These are phyloP conservation scores for Fraxinus dipetala DNA, from an alignment of 305 asterid species.

Conservation along the genomic window DNA sequence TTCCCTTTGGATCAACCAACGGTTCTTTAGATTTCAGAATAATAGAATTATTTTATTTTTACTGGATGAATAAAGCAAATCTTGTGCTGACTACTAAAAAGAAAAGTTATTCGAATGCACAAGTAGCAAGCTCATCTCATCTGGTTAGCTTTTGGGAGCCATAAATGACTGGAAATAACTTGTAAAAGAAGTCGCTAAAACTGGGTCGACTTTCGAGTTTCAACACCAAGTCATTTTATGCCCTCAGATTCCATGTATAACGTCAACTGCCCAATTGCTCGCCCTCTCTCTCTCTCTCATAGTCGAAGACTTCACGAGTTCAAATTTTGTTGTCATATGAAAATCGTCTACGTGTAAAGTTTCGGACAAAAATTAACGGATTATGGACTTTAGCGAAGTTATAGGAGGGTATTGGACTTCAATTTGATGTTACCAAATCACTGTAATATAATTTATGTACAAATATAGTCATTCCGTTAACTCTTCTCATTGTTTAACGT, in stretches of 20 bases:
- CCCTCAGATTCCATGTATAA: background rate
- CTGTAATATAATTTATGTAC: no score
- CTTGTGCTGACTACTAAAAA: constrained; percentile 27
- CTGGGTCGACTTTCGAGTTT: constrained; percentile 14
- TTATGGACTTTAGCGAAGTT: background rate
- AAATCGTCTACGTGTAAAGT: background rate
- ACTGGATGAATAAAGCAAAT: constrained; percentile 1
- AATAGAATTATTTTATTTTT: background rate
- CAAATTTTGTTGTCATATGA: background rate
- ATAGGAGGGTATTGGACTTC: background rate
- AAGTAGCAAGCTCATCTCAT: background rate
- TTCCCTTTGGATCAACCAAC: background rate
- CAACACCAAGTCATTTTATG: constrained; percentile 1
- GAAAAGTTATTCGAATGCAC: constrained; percentile 14
- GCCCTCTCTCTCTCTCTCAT: no score
- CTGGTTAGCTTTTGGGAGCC: background rate
- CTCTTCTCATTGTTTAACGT: no score
- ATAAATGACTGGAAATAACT: background rate
- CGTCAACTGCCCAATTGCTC: background rate
- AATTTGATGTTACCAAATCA: no score
- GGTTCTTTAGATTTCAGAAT: background rate
- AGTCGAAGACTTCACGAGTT: background rate
- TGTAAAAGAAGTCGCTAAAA: constrained; percentile 8
- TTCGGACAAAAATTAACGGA: no score
- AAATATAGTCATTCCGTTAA: no score